These are phyloP conservation scores for Leccinum broughii DNA, from an alignment of 768 basidiomycete species.

Conservation along the genomic window DNA sequence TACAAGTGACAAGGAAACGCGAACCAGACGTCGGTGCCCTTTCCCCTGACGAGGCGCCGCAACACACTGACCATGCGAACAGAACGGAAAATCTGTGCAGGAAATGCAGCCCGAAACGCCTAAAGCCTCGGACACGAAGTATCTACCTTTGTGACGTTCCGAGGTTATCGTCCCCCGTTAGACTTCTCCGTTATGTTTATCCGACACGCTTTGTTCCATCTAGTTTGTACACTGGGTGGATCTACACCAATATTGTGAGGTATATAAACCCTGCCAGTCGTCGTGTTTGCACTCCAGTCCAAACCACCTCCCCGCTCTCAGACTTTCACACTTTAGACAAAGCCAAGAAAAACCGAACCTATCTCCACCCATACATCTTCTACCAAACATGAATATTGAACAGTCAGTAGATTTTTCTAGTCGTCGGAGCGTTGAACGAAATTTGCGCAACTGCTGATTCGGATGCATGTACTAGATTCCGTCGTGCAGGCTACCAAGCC, in stretches of 20 bases:
- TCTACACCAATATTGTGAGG: neutral
- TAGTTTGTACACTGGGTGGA: neutral
- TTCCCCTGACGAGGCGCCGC: neutral
- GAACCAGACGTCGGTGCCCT: neutral
- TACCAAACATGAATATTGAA: constrained; percentile 11
- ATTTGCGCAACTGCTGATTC: neutral
- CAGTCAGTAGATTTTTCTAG: neutral
- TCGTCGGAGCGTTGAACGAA: neutral
- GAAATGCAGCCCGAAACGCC: neutral
- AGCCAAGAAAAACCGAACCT: neutral
- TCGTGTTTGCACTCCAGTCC: neutral
- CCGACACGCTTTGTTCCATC: neutral
- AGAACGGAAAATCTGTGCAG: neutral
- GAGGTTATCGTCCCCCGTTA: neutral
- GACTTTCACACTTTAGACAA: neutral
- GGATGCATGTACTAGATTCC: constrained; percentile 53
- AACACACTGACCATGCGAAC: neutral
- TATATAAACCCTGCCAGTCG: neutral
- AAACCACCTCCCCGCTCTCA: neutral
- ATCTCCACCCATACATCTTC: neutral
- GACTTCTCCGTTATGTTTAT: neutral
- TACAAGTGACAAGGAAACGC: neutral
- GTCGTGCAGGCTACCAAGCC: constrained; percentile 81
- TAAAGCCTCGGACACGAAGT: neutral
- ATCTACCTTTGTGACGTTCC: neutral